Evolutionary conservation across 768 basidiomycete species (phyloP).

Genomic region (Pisolithus tinctorius): DNA sequence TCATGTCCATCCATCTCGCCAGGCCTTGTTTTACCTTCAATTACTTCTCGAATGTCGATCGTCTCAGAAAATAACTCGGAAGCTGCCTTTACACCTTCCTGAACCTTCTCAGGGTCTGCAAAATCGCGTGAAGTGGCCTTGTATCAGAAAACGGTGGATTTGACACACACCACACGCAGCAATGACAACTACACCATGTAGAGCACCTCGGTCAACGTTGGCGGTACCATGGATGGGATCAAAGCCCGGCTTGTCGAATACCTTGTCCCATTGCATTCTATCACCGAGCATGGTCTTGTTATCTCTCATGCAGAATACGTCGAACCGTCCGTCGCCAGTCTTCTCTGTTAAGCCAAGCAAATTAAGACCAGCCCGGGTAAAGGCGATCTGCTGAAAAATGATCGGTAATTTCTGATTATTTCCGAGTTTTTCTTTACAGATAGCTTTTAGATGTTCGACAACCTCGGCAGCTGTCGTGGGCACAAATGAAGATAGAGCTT

Average conservation of each 20-base stretch:
- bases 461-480: neutral
- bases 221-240: neutral
- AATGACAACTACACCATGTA: slow-evolving; percentile 2
- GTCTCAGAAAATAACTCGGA: neutral
- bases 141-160: neutral
- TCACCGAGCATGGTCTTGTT: slow-evolving; percentile 1
- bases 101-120: neutral
- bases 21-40: slow-evolving; percentile 22
- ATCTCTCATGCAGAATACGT: slow-evolving; percentile 3
- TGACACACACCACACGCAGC: neutral
- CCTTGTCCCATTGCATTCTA: neutral
- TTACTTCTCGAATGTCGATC: neutral
- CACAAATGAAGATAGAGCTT: neutral
- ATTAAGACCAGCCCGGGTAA: slow-evolving; percentile 3
- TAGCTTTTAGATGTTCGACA: neutral
- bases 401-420: neutral
- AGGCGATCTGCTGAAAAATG: slow-evolving; percentile 1
- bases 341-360: neutral
- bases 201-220: neutral
- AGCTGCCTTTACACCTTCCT: neutral
- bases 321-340: slow-evolving; percentile 3
- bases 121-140: neutral
- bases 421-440: neutral
- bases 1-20: slow-evolving; percentile 33
- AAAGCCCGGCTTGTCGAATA: slow-evolving; percentile 1